Base-by-base conservation (phyloP, 1,284 basidiomycete species). In the Leccinum holopus region DNA sequence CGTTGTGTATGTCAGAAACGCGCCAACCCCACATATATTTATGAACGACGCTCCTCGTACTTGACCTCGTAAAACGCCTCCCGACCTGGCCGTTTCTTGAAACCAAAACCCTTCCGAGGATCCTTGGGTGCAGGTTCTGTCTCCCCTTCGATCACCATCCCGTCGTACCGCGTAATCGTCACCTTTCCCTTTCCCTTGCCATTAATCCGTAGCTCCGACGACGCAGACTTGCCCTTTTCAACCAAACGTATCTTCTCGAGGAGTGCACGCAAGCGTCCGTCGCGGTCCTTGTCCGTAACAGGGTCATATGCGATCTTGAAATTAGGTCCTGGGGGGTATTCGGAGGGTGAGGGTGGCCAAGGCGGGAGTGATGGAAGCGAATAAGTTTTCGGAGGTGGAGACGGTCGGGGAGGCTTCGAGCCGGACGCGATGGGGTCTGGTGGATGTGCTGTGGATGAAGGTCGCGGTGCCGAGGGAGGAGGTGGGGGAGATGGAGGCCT, bases 281-380 rank as follows among this genome's bases (percentile, higher is more conserved):
- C 78, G 3, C 74, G 70, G 59, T 83, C 80, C 70, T 78, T 80
- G 67, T 86, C 83, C 32, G 82, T 70, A 3, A 76, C 67, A 44
- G 86, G 82, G 70, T 92, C 90, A 70, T 83, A 91, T 10, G 88
- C 70, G 14, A 91, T 80, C 67, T 83, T 85, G 76, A 81, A 88
- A 51, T 84, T 74, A 60, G 77, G 81, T 37, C 77, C 79, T 28
- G 74, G 64, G 0, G 86, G 78, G 66, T 81, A 86, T 67, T 80
- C 79, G 47, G 74, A 76, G 3, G 72, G 76, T 32, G 75, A 72
- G 1, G 84, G 80, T 3, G 83, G 83, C 79, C 80, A 83, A 16
- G 77, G 73, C 6, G 79, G 80, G 10, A 70, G 78, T 1, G 78
- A 75, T 11, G 79, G 75, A 3, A 79, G 72, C 7, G 76, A 76